Percentiles rank a stretch among this genome's conserved stretches.
phyloP scores from a whole-genome alignment of 2,329 filamentous ascomycete genomes.

The Lecanicillium sp. region DNA sequence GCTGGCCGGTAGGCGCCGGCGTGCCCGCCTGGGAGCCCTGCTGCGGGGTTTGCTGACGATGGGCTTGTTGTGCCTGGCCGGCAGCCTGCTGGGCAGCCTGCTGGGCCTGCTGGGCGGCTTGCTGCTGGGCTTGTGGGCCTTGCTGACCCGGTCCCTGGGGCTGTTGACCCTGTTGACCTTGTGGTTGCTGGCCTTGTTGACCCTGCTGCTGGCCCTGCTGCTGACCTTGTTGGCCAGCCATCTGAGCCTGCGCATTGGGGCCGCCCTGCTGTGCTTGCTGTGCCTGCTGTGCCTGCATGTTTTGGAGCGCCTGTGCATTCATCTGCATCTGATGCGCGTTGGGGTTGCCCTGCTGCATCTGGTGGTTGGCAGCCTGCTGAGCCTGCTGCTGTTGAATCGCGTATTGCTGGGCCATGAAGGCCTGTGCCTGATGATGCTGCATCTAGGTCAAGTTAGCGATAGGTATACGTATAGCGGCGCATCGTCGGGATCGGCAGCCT shows the following conservation, averaged over 20 bases:
- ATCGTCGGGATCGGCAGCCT: too few species aligned
- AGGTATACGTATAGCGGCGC: too few species aligned
- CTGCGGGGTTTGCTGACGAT: conserved; percentile 35
- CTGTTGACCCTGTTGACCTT: conserved; percentile 33
- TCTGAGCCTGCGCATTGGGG: conserved; percentile 4
- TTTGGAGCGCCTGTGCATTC: conserved; percentile 40
- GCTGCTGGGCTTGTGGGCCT: conserved; percentile 15
- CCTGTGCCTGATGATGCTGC: conserved; percentile 22
- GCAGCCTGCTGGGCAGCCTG: conserved; percentile 20
- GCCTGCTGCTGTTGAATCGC: conserved; percentile 36
- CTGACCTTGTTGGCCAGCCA: conserved; percentile 17
- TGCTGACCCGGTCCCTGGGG: conserved; percentile 21
- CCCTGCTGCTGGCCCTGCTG: conserved; percentile 25
- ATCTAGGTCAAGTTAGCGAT: conserved; percentile 13
- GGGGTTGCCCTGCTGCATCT: conserved; percentile 33
- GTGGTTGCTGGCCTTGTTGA: conserved; percentile 26
- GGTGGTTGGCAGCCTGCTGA: conserved; percentile 32
- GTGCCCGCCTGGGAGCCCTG: conserved; percentile 33
- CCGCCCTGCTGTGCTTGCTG: conserved; percentile 22
- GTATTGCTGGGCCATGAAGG: conserved; percentile 38
- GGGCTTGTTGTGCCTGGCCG: conserved; percentile 15
- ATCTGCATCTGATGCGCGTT: conserved; percentile 44
- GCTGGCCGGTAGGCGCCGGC: conserved; percentile 38
- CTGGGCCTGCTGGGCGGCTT: conserved; percentile 17
- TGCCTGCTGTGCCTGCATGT: conserved; percentile 34